A percentile compares a stretch with the other conserved stretches of the same genome.
Conservation (phyloP, 306 rosid genomes). For the Quercus berberidifolia region DNA sequence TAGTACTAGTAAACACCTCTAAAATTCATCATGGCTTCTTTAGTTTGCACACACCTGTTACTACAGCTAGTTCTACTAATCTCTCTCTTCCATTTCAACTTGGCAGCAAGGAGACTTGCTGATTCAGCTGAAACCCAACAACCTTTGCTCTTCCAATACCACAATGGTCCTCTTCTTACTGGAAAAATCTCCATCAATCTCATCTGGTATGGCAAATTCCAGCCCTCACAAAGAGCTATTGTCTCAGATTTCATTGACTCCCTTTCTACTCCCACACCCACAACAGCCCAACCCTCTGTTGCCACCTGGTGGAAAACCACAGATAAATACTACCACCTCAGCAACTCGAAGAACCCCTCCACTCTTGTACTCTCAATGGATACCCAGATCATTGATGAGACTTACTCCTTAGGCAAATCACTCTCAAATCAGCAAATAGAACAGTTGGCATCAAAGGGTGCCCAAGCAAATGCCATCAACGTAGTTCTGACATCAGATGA, state of each 20-base stretch:
- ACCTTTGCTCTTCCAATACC: slow-evolving; percentile 11
- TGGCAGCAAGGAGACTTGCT: too few species aligned
- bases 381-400: too few species aligned
- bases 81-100: too few species aligned
- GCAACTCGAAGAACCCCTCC: not conserved
- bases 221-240: slow-evolving; percentile 54
- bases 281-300: slow-evolving; percentile 37
- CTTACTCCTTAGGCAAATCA: slow-evolving; percentile 47
- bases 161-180: slow-evolving; percentile 64
- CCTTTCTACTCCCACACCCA: slow-evolving; percentile 35
- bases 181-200: slow-evolving; percentile 55
- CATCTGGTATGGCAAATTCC: slow-evolving; percentile 76
- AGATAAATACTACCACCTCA: slow-evolving; percentile 37
- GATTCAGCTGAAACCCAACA: too few species aligned
- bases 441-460: slow-evolving; percentile 39
- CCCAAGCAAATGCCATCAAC: slow-evolving; percentile 35
- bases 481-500: slow-evolving; percentile 53
- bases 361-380: too few species aligned
- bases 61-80: slow-evolving; percentile 35
- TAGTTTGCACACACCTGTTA: not conserved
- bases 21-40: slow-evolving; percentile 35
- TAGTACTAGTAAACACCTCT: not conserved
- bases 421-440: slow-evolving; percentile 33
- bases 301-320: slow-evolving; percentile 53
- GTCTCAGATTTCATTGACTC: slow-evolving; percentile 63